Evolutionary conservation across 1,284 basidiomycete species (phyloP).

Genomic region (Cutaneotrichosporon sp.): DNA sequence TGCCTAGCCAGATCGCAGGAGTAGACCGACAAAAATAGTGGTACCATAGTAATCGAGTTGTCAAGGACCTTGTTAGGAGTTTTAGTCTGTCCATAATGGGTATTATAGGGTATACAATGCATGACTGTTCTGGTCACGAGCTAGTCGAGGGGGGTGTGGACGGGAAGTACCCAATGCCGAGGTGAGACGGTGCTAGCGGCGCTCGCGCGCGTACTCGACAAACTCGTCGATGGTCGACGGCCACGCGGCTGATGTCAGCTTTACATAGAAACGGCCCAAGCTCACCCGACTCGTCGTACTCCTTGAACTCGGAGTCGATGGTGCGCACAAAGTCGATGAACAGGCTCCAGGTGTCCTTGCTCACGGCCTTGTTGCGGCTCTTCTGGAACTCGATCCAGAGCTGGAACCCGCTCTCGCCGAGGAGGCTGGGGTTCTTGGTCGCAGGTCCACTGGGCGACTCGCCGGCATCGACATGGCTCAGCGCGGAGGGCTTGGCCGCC

Average conservation of each 20-base stretch:
- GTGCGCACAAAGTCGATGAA: slow-evolving; percentile 66
- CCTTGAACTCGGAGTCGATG: slow-evolving; percentile 76
- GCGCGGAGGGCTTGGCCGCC: slow-evolving; percentile 65
- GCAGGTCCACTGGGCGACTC: slow-evolving; percentile 48
- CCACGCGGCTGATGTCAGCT: slow-evolving; percentile 46
- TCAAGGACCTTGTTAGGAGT: slow-evolving; percentile 4
- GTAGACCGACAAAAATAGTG: neutral
- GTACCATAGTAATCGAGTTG: neutral
- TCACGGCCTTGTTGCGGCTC: slow-evolving; percentile 76
- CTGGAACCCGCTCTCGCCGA: slow-evolving; percentile 67
- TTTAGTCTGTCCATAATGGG: slow-evolving; percentile 2
- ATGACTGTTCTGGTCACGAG: slow-evolving; percentile 4
- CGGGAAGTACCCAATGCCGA: too few relatives aligned
- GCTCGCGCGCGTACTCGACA: slow-evolving; percentile 47
- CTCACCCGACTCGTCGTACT: slow-evolving; percentile 82
- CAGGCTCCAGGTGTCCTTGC: slow-evolving; percentile 93
- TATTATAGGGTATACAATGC: slow-evolving; percentile 10
- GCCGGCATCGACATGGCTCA: slow-evolving; percentile 51
- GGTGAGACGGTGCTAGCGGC: slow-evolving; percentile 15
- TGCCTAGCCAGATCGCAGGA: neutral
- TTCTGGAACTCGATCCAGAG: slow-evolving; percentile 82
- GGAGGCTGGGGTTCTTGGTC: slow-evolving; percentile 57
- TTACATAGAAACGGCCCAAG: neutral
- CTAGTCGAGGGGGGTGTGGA: neutral
- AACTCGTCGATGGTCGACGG: slow-evolving; percentile 56